Evolutionary conservation across 78 protist species (phyloP), one percentile per base, ranked within the genome.

Genomic region (Dictyostelium firmibasis): DNA sequence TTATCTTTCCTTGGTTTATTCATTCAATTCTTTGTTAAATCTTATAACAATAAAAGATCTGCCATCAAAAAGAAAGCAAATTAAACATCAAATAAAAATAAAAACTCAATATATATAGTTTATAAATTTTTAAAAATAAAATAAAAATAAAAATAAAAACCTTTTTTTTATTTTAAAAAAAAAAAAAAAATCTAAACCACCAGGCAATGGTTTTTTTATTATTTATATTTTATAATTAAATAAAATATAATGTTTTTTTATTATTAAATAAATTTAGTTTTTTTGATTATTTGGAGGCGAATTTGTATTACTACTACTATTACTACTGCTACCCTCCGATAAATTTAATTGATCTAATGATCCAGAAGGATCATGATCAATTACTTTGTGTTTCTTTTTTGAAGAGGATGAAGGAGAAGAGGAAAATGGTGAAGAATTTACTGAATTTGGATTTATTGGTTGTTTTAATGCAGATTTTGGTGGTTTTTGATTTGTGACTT

Each of bases 1-100:
- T 50, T 64, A 25, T 53, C 81, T 41, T 92, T 92, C 84, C 41
- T 92, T 33, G 82, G 75, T 23, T 69, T 92, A 50, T 92, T 92
- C 79, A 43, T 92, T 25, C 69, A 92, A 10, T 92, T 92, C 38
- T 92, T 79, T 70, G 25, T 72, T 5, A 72, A 76, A 35, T 44
- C 74, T 6, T 92, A 92, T 38, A 77, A 36, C 4, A 53, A 67
- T 47, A 50, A 79, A 86, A 11, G 69, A 31, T 27, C 67, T 11
- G 14, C 72, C 0, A 10, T 70, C 2, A 67, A 77, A 76, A 41
- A 31, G 79, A 60, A 86, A 86, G 23, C 47, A 50, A 38, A 86
- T 81, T 35, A 86, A 86, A 29, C 7, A 60, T 23, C 9, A 20
- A 60, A 5, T 23, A 53, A 53, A 53, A 53, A 38, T 44, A 44